Conservation (phyloP, 495 filamentous ascomycete species). For the Aspergillus conjunctus region DNA sequence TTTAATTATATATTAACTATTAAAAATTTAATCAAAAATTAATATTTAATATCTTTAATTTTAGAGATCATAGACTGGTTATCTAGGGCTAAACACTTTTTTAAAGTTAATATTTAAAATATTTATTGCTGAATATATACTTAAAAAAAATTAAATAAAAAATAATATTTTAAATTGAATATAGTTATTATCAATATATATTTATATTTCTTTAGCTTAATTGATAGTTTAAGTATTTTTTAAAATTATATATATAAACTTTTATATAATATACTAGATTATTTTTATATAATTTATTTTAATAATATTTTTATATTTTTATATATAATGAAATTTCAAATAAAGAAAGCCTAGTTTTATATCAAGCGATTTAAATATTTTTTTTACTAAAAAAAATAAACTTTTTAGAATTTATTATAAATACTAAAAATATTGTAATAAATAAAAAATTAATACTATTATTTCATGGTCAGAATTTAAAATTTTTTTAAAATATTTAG, state of each 20-base stretch:
- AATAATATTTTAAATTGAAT: background rate
- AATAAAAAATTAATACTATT: too few relatives aligned
- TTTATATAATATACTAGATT: too few relatives aligned
- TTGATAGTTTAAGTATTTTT: background rate
- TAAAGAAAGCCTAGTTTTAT: too few relatives aligned
- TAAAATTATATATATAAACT: conserved; percentile 2
- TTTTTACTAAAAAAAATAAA: too few relatives aligned
- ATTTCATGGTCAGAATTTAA: too few relatives aligned
- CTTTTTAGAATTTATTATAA: too few relatives aligned
- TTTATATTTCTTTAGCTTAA: conserved; percentile 2
- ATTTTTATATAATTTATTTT: conserved; percentile 2
- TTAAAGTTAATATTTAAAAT: conserved; percentile 3
- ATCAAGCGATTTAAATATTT: too few relatives aligned
- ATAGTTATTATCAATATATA: conserved; percentile 3
- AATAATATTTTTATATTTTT: too few relatives aligned
- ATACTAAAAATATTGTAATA: too few relatives aligned
- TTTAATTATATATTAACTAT: conserved; percentile 5
- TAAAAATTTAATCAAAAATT: background rate
- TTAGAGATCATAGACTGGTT: background rate
- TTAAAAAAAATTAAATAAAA: background rate
- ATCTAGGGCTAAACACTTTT: background rate
- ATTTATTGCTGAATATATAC: background rate
- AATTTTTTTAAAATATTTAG: too few relatives aligned
- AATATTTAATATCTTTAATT: background rate
- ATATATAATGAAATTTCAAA: too few relatives aligned